A percentile compares a stretch with the other conserved stretches of the same genome.
Evolutionary conservation across 1,284 basidiomycete species (phyloP).

Genomic region (Wolfiporia cocos): DNA sequence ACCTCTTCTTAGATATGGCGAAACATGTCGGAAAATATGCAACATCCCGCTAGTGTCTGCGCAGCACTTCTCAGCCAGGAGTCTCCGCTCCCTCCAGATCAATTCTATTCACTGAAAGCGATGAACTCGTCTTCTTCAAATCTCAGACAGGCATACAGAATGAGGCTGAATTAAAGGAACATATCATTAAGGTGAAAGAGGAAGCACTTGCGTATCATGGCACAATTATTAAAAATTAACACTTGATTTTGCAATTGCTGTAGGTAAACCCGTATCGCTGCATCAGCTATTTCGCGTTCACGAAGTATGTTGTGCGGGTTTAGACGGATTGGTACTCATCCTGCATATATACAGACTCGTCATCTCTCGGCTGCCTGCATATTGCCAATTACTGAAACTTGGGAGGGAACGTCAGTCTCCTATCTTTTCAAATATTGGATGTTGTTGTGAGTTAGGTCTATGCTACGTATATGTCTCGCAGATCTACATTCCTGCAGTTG

Average conservation of each 20-base stretch:
- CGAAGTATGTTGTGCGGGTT: slow-evolving; percentile 6
- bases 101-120: no score
- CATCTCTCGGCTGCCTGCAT: slow-evolving; percentile 33
- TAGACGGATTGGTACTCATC: no score
- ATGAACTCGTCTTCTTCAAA: slow-evolving; percentile 14
- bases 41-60: no score
- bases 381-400: slow-evolving; percentile 34
- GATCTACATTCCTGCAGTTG: slow-evolving; percentile 40
- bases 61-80: no score
- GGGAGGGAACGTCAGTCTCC: slow-evolving; percentile 31
- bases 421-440: slow-evolving; percentile 39
- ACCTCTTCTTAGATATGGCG: no score
- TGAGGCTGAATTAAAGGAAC: slow-evolving; percentile 10
- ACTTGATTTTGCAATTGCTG: not conserved
- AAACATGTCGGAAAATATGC: no score
- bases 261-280: slow-evolving; percentile 14
- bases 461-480: slow-evolving; percentile 10
- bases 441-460: slow-evolving; percentile 37
- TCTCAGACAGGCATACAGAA: slow-evolving; percentile 12
- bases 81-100: no score
- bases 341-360: slow-evolving; percentile 15
- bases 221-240: not conserved
- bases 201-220: slow-evolving; percentile 6
- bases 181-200: slow-evolving; percentile 10
- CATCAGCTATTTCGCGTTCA: slow-evolving; percentile 12